These are phyloP conservation scores for Erythrobasidium hasegawianum DNA, from an alignment of 1,284 basidiomycete species.

Conservation along the genomic window DNA sequence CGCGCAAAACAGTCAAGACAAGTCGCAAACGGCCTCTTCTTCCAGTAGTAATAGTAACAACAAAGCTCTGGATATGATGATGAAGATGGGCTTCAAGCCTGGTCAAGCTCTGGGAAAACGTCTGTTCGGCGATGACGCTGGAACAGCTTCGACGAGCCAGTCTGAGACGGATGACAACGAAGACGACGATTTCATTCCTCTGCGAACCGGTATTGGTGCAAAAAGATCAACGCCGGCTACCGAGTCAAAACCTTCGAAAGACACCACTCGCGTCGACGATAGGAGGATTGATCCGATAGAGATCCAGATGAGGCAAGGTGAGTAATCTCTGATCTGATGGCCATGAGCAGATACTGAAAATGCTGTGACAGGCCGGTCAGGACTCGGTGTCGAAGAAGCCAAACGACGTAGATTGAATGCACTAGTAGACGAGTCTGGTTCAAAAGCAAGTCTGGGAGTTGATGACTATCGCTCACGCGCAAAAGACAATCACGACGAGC, in stretches of 20 bases:
- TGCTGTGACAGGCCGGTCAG: constrained; percentile 28
- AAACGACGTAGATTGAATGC: constrained; percentile 18
- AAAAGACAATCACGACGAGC: constrained; percentile 28
- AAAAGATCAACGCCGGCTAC: background rate
- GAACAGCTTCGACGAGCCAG: background rate
- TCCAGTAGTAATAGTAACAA: too few relatives aligned
- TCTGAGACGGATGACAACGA: constrained; percentile 8
- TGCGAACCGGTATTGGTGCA: background rate
- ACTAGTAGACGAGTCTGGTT: background rate
- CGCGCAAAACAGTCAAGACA: too few relatives aligned
- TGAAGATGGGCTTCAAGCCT: constrained; percentile 44
- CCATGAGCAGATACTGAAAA: background rate
- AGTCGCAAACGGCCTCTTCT: background rate
- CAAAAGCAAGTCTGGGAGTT: background rate
- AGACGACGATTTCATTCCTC: constrained; percentile 1
- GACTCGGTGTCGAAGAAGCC: constrained; percentile 33
- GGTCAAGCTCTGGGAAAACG: constrained; percentile 42
- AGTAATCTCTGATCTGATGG: constrained; percentile 10
- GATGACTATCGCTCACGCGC: constrained; percentile 28
- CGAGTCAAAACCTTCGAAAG: background rate
- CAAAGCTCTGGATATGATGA: constrained; percentile 43
- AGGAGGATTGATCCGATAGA: constrained; percentile 39
- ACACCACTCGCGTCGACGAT: background rate
- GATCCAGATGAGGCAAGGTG: constrained; percentile 40
- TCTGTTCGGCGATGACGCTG: background rate